These are phyloP conservation scores for Vigna unguiculata DNA, from an alignment of 306 rosid genomes.

Conservation along the genomic window DNA sequence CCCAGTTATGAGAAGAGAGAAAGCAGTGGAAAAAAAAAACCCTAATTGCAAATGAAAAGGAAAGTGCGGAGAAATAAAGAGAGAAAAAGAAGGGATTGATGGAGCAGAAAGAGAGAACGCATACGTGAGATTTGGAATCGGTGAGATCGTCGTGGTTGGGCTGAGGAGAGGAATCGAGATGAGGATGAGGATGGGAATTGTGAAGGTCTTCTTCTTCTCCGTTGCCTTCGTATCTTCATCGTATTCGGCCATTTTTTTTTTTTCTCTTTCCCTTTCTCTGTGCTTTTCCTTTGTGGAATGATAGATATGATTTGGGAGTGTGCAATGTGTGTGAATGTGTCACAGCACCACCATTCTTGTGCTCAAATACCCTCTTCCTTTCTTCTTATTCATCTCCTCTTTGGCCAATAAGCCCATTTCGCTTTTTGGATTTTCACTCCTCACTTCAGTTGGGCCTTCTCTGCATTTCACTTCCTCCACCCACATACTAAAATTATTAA, in stretches of 20 bases:
- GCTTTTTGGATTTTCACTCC: no score
- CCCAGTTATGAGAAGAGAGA: not conserved
- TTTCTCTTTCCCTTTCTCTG: not conserved
- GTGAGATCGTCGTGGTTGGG: constrained; percentile 59
- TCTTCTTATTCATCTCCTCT: not conserved
- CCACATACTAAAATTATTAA: no score
- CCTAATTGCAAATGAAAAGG: constrained; percentile 30
- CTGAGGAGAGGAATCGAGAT: constrained; percentile 70
- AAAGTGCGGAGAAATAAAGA: not conserved
- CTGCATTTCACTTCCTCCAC: no score
- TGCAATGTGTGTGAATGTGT: not conserved
- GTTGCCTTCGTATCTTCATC: constrained; percentile 79
- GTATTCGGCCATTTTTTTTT: constrained; percentile 71
- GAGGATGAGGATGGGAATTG: constrained; percentile 40
- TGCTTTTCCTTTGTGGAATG: not conserved
- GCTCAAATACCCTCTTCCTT: not conserved
- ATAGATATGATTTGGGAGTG: no score
- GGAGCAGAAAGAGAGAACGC: not conserved
- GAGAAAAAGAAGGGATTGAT: not conserved
- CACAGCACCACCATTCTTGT: not conserved
- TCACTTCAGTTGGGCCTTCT: no score
- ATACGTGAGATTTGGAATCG: constrained; percentile 85
- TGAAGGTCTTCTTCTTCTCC: constrained; percentile 63
- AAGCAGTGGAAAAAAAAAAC: constrained; percentile 30
- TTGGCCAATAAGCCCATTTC: not conserved